phyloP scores from a whole-genome alignment of 805 yeast genomes.

The Metschnikowia cubensis region DNA sequence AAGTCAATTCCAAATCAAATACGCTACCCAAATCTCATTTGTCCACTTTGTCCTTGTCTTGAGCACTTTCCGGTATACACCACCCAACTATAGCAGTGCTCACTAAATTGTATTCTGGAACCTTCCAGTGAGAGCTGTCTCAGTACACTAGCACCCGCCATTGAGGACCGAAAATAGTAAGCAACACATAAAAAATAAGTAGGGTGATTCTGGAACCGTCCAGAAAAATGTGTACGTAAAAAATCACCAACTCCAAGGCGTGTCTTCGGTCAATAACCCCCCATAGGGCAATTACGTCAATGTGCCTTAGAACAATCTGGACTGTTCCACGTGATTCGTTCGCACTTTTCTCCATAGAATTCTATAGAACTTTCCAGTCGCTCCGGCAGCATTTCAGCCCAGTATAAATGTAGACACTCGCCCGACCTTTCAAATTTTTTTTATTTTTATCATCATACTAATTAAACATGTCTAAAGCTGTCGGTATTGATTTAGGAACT shows the following conservation, averaged over 20 bases:
- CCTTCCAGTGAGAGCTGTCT: not conserved
- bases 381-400: slow-evolving; percentile 3
- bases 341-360: slow-evolving; percentile 11
- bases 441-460: slow-evolving; percentile 8
- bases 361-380: slow-evolving; percentile 16
- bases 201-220: not conserved
- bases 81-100: not conserved
- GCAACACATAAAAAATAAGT: not conserved
- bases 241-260: not conserved
- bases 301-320: slow-evolving; percentile 4
- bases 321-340: slow-evolving; percentile 9
- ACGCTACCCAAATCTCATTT: not conserved
- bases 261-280: not conserved
- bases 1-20: too few relatives aligned
- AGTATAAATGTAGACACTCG: slow-evolving; percentile 4
- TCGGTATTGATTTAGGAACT: slow-evolving; percentile 33
- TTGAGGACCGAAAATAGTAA: not conserved
- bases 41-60: not conserved
- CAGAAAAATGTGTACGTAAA: not conserved
- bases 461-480: slow-evolving; percentile 26
- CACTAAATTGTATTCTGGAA: not conserved
- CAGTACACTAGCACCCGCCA: not conserved
- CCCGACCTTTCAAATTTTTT: not conserved
- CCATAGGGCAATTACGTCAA: slow-evolving; percentile 1
- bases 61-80: not conserved